Base-by-base conservation (phyloP, 2,329 filamentous ascomycete species). In the Colletotrichum sp. region DNA sequence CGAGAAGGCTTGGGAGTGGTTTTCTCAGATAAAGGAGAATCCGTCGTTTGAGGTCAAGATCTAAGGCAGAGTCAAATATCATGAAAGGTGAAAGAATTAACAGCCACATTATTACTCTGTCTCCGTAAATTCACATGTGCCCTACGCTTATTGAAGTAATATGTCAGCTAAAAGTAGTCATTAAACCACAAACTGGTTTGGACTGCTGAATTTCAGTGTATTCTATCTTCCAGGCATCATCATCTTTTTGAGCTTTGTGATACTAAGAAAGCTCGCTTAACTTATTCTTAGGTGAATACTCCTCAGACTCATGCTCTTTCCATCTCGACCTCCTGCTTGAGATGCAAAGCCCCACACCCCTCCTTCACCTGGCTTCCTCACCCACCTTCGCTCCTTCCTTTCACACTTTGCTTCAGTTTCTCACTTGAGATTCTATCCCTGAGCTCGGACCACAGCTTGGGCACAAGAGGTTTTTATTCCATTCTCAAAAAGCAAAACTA, bases 1-100 rank as follows among this genome's bases (percentile, higher is more conserved):
- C 1, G 80, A 84, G 30, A 83, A 84, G 78, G 83, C 85, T 13
- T 89, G 86, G 83, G 82, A 81, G 52, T 84, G 89, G 77, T 89
- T 86, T 80, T 82, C 85, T 75, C 82, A 83, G 71, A 83, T 83
- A 1, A 82, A 81, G 73, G 84, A 81, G 6, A 79, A 80, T 18
- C 85, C 83, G 80, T 79, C 80, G 44, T 81, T 85, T 62, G 86
- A 88, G 74, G 73, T 87, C n/a, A 80, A 36, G 59, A 63, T 63
- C 0, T 63, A 21, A 36, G 44, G n/a, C 10, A 13, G n/a, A 7
- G 44, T 2, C 10, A 21, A 21, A 21, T 5, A 49, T 21, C 13
- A 36, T 15, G 6, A 15, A 8, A 15, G 3, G 34, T 16, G 34
- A 36, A 36, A 15, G 34, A 36, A 34, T 1, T 15, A 15, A 34